phyloP scores from a whole-genome alignment of 2,329 filamentous ascomycete genomes.

The Clonostachys sp. region DNA sequence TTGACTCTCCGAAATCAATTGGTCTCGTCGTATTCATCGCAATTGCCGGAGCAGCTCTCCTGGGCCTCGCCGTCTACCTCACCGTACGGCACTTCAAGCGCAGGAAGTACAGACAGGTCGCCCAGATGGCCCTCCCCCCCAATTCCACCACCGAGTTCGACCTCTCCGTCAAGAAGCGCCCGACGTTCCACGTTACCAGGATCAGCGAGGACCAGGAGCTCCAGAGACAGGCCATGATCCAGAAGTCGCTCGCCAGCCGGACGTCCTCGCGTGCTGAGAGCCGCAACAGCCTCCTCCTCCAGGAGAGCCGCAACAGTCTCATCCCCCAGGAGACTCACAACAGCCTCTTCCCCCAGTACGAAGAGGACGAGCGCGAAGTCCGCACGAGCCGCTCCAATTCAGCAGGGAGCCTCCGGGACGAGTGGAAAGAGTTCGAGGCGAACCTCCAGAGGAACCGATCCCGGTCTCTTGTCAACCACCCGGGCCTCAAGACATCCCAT shows the following conservation, averaged over 20 bases:
- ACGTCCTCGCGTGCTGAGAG: constrained; percentile 5
- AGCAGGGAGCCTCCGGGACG: constrained; percentile 13
- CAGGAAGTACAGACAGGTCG: constrained; percentile 1
- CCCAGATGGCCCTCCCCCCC: background rate
- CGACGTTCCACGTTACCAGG: too few relatives aligned
- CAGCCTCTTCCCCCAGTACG: background rate
- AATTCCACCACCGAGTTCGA: background rate
- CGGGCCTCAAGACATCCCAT: constrained; percentile 9
- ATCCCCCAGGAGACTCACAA: too few relatives aligned
- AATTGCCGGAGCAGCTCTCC: background rate
- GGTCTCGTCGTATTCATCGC: constrained; percentile 1
- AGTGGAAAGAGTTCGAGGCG: constrained; percentile 35
- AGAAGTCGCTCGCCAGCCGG: constrained; percentile 33
- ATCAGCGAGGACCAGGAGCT: constrained; percentile 20
- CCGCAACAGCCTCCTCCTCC: constrained; percentile 1
- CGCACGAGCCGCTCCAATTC: too few relatives aligned
- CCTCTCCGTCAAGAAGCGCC: too few relatives aligned
- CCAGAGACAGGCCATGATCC: constrained; percentile 32
- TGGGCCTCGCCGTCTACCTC: constrained; percentile 1
- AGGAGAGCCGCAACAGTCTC: background rate
- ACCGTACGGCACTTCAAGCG: constrained; percentile 1
- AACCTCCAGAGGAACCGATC: constrained; percentile 18
- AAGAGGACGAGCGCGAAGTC: too few relatives aligned
- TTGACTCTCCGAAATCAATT: background rate
- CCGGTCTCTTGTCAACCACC: constrained; percentile 18